Conservation (phyloP, 345 rosid species). For the Lumnitzera racemosa region DNA sequence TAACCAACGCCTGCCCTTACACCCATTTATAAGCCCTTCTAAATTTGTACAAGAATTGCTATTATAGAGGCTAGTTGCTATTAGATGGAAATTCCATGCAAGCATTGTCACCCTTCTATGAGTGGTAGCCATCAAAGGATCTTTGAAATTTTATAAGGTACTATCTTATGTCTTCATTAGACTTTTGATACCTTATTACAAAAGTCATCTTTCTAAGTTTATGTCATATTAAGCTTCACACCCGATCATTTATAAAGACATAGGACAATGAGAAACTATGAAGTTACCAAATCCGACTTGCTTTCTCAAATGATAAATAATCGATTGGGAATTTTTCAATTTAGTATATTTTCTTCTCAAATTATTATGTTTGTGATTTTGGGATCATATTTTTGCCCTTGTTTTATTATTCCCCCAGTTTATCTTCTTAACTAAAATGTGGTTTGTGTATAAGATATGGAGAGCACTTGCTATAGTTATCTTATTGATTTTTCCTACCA, state of each 20-base stretch:
- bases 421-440: too few relatives aligned
- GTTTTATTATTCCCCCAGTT: too few relatives aligned
- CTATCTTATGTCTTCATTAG: too few relatives aligned
- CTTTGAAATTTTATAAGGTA: too few relatives aligned
- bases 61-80: slow-evolving; percentile 34
- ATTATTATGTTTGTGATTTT: too few relatives aligned
- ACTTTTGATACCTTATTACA: background rate
- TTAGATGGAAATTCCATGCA: slow-evolving; percentile 28
- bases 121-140: slow-evolving; percentile 4
- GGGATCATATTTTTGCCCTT: too few relatives aligned
- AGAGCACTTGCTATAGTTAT: too few relatives aligned
- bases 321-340: slow-evolving; percentile 19
- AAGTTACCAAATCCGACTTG: slow-evolving; percentile 20
- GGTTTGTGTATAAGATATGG: too few relatives aligned
- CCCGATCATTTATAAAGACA: slow-evolving; percentile 34
- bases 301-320: slow-evolving; percentile 23
- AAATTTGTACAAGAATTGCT: slow-evolving; percentile 17
- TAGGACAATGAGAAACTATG: slow-evolving; percentile 26
- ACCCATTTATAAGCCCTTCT: slow-evolving; percentile 5
- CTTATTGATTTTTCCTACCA: too few relatives aligned
- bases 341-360: background rate
- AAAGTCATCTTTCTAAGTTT: slow-evolving; percentile 11
- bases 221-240: slow-evolving; percentile 25
- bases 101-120: slow-evolving; percentile 22
- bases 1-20: background rate